Base-by-base conservation (phyloP, 495 filamentous ascomycete species). In the Neurospora sublineolata region DNA sequence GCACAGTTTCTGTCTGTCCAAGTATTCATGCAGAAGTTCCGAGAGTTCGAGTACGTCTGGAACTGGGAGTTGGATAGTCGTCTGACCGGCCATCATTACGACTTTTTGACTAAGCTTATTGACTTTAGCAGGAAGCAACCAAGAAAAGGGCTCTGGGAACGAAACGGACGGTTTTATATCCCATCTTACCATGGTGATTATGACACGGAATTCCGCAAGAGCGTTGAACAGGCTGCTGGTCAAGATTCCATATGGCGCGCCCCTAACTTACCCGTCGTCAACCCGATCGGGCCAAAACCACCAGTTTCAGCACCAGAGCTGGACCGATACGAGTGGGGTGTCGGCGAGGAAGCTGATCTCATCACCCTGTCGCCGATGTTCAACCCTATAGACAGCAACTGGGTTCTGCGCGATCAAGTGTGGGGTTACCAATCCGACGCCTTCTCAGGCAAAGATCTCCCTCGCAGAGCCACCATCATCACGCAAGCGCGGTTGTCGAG, bases 1-100 rank as follows among this genome's bases (percentile, higher is more conserved):
- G 80, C 82, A 16, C 88, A 90, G 72, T 90, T 86, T 78, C 79
- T 90, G 69, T 82, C 85, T 1, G 80, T 91, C 1, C 88, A 90
- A 76, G 85, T 86, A 75, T 93, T 93, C 75, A 87, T 88, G 67
- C 84, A 89, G 71, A 83, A 88, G 36, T 86, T 90, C 72, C 90
- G 90, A 0, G 87, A 92, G 71, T 93, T 91, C 72, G 89, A 91
- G 69, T 91, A 84, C 75, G 84, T 91, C 70, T 93, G 91, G 91
- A 92, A 93, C 76, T 89, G 89, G 84, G 90, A 93, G 74, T 85
- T 91, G 77, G 90, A 93, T 76, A 86, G 86, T n/a, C 86, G 92
- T 27, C 87, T 88, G 70, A 91, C 87, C 0, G 90, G 91, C 10
- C 88, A 93, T 72, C 84, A 88, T 77, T 93, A 93, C 77, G 87